phyloP scores from a whole-genome alignment of 2,329 filamentous ascomycete genomes.

The Lachnellula occidentalis region DNA sequence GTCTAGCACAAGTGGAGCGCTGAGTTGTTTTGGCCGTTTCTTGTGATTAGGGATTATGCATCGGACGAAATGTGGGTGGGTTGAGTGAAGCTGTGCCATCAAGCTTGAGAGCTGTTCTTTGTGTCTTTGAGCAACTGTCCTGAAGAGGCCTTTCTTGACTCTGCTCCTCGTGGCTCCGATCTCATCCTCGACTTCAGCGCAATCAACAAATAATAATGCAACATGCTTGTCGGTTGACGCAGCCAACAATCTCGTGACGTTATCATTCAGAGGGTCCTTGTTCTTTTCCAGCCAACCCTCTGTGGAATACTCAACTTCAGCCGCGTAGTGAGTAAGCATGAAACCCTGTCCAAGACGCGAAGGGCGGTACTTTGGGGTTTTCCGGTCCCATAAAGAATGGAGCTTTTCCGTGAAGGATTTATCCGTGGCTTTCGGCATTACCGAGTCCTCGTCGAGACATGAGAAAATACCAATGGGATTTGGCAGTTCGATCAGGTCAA shows the following conservation, averaged over 20 bases:
- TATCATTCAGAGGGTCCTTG: constrained; percentile 97
- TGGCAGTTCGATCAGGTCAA: constrained; percentile 90
- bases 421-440: constrained; percentile 98
- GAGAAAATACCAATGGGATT: constrained; percentile 99
- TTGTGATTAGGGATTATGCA: constrained; percentile 98
- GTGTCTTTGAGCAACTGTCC: constrained; percentile 92
- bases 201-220: constrained; percentile 80
- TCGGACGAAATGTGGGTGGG: constrained; percentile 95
- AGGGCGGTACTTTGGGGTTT: constrained; percentile 86
- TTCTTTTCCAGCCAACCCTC: constrained; percentile 97
- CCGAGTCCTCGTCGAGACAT: constrained; percentile 93
- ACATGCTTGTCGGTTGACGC: constrained; percentile 78
- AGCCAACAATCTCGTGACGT: constrained; percentile 82
- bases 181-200: constrained; percentile 75
- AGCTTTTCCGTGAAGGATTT: constrained; percentile 96
- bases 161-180: constrained; percentile 62
- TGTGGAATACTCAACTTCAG: constrained; percentile 95
- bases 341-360: constrained; percentile 88
- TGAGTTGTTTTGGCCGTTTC: constrained; percentile 90
- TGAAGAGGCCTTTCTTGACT: constrained; percentile 95
- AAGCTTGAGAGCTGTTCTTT: constrained; percentile 97
- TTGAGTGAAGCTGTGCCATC: constrained; percentile 91
- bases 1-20: constrained; percentile 86
- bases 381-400: constrained; percentile 94
- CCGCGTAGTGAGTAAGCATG: constrained; percentile 92